Base-by-base conservation (phyloP, 306 rosid genomes). In the Castanopsis chinensis region DNA sequence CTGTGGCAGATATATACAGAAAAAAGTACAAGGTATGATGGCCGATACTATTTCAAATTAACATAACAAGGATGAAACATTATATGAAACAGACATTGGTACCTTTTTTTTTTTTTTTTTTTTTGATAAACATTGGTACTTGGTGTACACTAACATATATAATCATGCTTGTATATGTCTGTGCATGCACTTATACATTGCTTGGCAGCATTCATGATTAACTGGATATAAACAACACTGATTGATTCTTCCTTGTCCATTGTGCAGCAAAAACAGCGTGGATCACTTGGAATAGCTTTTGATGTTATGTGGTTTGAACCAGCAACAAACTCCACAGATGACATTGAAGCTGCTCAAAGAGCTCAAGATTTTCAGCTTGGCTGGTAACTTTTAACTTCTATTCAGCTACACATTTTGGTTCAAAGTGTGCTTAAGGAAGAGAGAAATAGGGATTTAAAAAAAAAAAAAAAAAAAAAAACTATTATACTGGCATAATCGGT, bases 291-390 rank as follows among this genome's bases (percentile, higher is more conserved):
- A 77, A 80, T 89, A 55, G 89, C 99, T 55, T 88, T 91, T 56
- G 93, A 93, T 83, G 99, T 91, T 76, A 91, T 90, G 5, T 96
- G 99, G 99, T 96, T 41, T 71, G 90, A 78, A 75, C 90, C 99
- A 27, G 86, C 17, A 75, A 76, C 93, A 77, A 93, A 93, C 85
- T 79, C 91, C 33, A 74, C 85, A 68, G 82, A 86, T 43, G 92
- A 93, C 80, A 88, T 89, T 77, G 87, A 87, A 59, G 99, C 98
- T 30, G 72, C 99, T 45, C 81, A 93, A 69, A 85, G 96, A 87
- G 99, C 98, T 52, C 96, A 90, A 76, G 99, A 96, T 80, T 96
- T 96, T 91, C 98, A 93, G 86, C 89, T 96, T 23, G 98, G 99
- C 76, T 96, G 99, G 99, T 96, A 82, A 79, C 14, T 74, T 85